Percentiles rank a stretch among this genome's conserved stretches.
These are phyloP conservation scores for Cutaneotrichosporon cyanovorans DNA, from an alignment of 1,284 basidiomycete species.

Conservation along the genomic window DNA sequence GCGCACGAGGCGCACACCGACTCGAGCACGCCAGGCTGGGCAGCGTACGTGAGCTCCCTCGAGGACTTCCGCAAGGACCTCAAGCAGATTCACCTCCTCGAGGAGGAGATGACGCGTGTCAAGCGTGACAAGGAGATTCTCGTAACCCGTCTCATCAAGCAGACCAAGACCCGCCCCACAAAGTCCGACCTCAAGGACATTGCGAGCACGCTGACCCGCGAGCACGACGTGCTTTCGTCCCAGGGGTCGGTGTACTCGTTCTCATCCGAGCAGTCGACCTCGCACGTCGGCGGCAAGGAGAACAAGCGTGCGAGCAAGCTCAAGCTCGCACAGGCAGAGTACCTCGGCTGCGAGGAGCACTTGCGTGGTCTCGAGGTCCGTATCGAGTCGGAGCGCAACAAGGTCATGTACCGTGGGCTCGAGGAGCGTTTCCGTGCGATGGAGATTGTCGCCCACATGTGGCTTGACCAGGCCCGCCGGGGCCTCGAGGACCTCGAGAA, in stretches of 20 bases:
- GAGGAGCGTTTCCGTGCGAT: conserved; percentile 45
- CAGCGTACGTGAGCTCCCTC: conserved; percentile 37
- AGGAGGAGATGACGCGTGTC: conserved; percentile 44
- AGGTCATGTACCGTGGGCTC: conserved; percentile 44
- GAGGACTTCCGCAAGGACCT: conserved; percentile 45
- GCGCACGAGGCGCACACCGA: conserved; percentile 8
- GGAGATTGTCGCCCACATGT: conserved; percentile 45
- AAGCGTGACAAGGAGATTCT: conserved; percentile 45
- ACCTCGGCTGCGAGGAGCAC: conserved; percentile 46
- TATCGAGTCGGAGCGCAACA: conserved; percentile 44
- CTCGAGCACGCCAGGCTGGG: conserved; percentile 37
- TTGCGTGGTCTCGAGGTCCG: conserved; percentile 39
- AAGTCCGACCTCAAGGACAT: conserved; percentile 40
- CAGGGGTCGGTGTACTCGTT: conserved; percentile 25
- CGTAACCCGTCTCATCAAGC: conserved; percentile 44
- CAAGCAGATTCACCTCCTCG: conserved; percentile 45
- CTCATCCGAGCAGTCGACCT: conserved; percentile 21
- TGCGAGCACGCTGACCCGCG: conserved; percentile 17
- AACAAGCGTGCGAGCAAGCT: conserved; percentile 40
- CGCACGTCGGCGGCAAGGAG: conserved; percentile 29
- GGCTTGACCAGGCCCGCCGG: conserved; percentile 40
- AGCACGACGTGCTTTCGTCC: conserved; percentile 20
- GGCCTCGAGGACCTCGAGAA: conserved; percentile 41
- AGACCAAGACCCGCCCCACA: conserved; percentile 41
- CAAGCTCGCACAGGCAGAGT: conserved; percentile 44